Evolutionary conservation across 2,329 filamentous ascomycete genomes (phyloP), one percentile per base, ranked within the genome.

Genomic region (Coniochaeta sp.): DNA sequence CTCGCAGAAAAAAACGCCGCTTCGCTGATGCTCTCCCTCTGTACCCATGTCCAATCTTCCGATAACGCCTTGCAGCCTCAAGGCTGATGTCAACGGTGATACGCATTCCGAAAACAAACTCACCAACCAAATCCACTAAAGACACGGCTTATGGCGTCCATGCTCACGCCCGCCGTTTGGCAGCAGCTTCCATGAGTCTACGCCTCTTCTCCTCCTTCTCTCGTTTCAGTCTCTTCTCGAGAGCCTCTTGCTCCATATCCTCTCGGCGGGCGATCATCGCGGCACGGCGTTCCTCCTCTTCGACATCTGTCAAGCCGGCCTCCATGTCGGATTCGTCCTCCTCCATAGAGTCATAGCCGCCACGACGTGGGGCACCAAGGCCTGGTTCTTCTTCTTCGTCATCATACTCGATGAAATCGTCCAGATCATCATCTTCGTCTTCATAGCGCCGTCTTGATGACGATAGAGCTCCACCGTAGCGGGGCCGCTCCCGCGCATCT

Each of bases 271-370:
- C 90, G 59, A 81, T 78, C 32, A 76, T 73, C 62, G 87, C 81
- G 2, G 89, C 88, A 57, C 76, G 70, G 55, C 79, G 76, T 70
- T 93, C 90, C 71, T 93, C 90, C 38, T 81, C 76, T 62, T 91
- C 88, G 58, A 93, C 83, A 65, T 92, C 89, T 62, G 87, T 87
- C 40, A 88, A 71, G 36, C 88, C 89, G 2, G 88, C 90, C 71
- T 92, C 89, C 88, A 92, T 92, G 66, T 91, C 89, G 6, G 88
- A 90, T 5, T 87, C 89, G 6, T 71, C 88, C 5, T 52, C 47
- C 26, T 52, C 87, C 2, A 77, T 81, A 64, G 89, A 88, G 55
- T 78, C 79, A 62, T 82, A 80, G 6, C 74, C 73, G 34, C 73
- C 75, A 8, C 74, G 72, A 14, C 64, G 71, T 26, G 47, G 8